Percentiles rank a stretch among this genome's conserved stretches.
Evolutionary conservation across 2,329 filamentous ascomycete species (phyloP).

Genomic region (Fusarium drepaniforme): DNA sequence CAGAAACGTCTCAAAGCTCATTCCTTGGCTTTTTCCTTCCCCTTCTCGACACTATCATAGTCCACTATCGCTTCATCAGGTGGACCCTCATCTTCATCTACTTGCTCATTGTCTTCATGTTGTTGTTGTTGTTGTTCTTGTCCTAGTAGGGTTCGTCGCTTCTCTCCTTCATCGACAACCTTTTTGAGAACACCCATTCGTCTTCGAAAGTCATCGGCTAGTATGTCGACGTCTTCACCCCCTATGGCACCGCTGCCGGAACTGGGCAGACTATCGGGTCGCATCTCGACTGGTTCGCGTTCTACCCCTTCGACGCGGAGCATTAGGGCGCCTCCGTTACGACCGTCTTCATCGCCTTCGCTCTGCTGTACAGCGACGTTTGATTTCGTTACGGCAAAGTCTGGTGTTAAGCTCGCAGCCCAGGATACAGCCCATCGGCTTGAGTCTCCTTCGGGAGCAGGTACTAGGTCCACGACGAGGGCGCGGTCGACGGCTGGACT

Average conservation of each 20-base stretch:
- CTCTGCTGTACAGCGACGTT: slow-evolving; percentile 58
- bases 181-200: slow-evolving; percentile 67
- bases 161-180: slow-evolving; percentile 65
- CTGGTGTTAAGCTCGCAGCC: slow-evolving; percentile 78
- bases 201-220: slow-evolving; percentile 69
- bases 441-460: slow-evolving; percentile 52
- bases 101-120: slow-evolving; percentile 3
- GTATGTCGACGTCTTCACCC: slow-evolving; percentile 61
- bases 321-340: slow-evolving; percentile 46
- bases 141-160: slow-evolving; percentile 52
- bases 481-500: slow-evolving; percentile 69
- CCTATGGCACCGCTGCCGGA: slow-evolving; percentile 48
- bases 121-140: slow-evolving; percentile 14
- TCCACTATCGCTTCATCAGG: slow-evolving; percentile 36
- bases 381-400: slow-evolving; percentile 73
- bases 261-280: slow-evolving; percentile 41
- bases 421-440: slow-evolving; percentile 69
- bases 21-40: slow-evolving; percentile 23
- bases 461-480: slow-evolving; percentile 66
- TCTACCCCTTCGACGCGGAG: slow-evolving; percentile 54
- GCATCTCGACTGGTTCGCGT: slow-evolving; percentile 50
- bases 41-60: slow-evolving; percentile 24
- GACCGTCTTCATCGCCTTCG: slow-evolving; percentile 45
- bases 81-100: slow-evolving; percentile 20
- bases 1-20: slow-evolving; percentile 8